Conservation (phyloP, 2,329 filamentous ascomycete species). For the Scedosporium minutisporum region DNA sequence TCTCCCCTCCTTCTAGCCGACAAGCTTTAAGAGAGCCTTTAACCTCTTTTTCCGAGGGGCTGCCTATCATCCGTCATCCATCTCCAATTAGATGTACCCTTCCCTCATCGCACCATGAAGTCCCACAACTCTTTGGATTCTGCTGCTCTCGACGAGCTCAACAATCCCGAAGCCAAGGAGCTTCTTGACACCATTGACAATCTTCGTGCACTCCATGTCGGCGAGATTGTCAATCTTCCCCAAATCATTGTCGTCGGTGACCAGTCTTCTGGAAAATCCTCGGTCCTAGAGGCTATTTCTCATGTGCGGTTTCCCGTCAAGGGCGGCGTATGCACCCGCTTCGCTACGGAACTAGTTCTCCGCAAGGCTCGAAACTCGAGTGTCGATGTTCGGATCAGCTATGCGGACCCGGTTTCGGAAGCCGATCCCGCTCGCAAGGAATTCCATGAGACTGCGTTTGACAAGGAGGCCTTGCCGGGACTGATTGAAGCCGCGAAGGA, state of each 20-base stretch:
- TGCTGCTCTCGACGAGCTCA: constrained; percentile 28
- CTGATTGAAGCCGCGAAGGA: constrained; percentile 43
- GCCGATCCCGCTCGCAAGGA: constrained; percentile 15
- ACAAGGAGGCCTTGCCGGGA: constrained; percentile 28
- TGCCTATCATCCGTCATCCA: no score
- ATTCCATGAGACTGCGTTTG: constrained; percentile 21
- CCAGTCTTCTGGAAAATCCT: constrained; percentile 54
- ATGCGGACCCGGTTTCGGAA: constrained; percentile 16
- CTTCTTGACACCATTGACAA: constrained; percentile 44
- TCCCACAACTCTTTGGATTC: constrained; percentile 11
- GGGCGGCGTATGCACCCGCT: constrained; percentile 47
- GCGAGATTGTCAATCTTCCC: constrained; percentile 36
- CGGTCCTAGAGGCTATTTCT: constrained; percentile 54
- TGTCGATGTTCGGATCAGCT: constrained; percentile 34
- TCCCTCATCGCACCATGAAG: background rate
- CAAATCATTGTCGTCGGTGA: constrained; percentile 51
- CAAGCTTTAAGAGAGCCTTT: no score
- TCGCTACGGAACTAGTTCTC: constrained; percentile 50
- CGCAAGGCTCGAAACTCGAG: constrained; percentile 25
- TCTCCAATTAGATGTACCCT: background rate
- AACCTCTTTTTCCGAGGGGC: no score
- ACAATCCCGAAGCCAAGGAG: constrained; percentile 30
- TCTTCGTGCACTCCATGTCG: constrained; percentile 38
- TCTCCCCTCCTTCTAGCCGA: no score
- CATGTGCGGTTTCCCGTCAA: constrained; percentile 49